Evolutionary conservation across 306 rosid genomes (phyloP), one percentile per base, ranked within the genome.

Genomic region (Sophora flavescens): DNA sequence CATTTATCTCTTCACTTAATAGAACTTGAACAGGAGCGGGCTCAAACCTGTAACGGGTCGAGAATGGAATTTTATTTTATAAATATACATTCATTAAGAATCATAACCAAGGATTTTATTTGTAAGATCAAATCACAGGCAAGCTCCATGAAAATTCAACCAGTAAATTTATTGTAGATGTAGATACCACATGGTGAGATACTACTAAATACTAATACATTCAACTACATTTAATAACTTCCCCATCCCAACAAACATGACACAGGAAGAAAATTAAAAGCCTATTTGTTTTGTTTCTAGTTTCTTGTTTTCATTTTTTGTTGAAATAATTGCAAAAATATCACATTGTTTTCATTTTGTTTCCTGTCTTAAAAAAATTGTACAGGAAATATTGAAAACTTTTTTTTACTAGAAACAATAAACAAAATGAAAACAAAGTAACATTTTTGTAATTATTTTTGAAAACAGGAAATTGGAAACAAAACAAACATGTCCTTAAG

Each of bases 1-100:
- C 97, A 16, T 80, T 87, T 81, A 89, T 88, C 75, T 96, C 97
- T 80, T 96, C 97, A 6, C 93, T 82, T 82, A 92, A 78, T 52
- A 96, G 77, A 64, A 96, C 98, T 89, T 96, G 99, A 80, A 82
- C 87, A 3, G 92, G 96, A 59, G 96, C 93, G 54, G 97, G 97
- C 83, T 88, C 89, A 76, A 92, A 96, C 84, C 99, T 96, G 83
- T 66, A 72, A 68, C 32, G n/a, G n/a, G n/a, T n/a, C n/a, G 33
- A 70, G 13, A 74, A 68, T 15, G 13, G 26, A 63, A 54, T 16
- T 18, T 16, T 22, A 54, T 16, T 18, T 16, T 22, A 47, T 50
- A 12, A 38, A 22, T 42, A 47, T 9, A 11, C 52, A 74, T 66
- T 12, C 15, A 39, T 68, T 36, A 60, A 48, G 51, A 38, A 44